A percentile compares a stretch with the other conserved stretches of the same genome.
Evolutionary conservation across 1,284 basidiomycete species (phyloP).

Genomic region (Kalmanozyma brasiliensis): DNA sequence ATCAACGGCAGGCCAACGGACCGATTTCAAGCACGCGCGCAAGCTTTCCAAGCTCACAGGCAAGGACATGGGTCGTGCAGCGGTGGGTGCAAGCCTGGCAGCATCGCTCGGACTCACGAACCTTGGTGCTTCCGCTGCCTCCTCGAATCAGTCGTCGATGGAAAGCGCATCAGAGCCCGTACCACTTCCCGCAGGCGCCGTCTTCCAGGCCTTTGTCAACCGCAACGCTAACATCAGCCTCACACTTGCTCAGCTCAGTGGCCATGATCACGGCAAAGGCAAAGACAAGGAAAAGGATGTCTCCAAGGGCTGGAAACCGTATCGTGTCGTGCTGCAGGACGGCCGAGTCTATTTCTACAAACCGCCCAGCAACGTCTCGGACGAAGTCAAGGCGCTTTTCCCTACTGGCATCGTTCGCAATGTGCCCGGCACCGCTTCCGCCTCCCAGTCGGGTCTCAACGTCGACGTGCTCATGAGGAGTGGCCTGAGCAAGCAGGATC

Average conservation of each 20-base stretch:
- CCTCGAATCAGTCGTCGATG: constrained; percentile 8
- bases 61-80: constrained; percentile 32
- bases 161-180: constrained; percentile 21
- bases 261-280: constrained; percentile 36
- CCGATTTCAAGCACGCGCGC: constrained; percentile 34
- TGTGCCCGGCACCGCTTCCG: constrained; percentile 16
- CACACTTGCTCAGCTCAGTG: constrained; percentile 50
- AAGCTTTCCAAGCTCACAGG: constrained; percentile 49
- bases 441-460: constrained; percentile 28
- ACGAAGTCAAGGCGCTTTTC: constrained; percentile 63
- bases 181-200: constrained; percentile 47
- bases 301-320: constrained; percentile 66
- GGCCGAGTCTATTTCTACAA: constrained; percentile 65
- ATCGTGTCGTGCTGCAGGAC: constrained; percentile 59
- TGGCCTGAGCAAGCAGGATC: constrained; percentile 56
- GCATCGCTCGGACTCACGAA: constrained; percentile 35
- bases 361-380: constrained; percentile 54
- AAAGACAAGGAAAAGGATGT: constrained; percentile 60
- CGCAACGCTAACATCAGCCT: constrained; percentile 61
- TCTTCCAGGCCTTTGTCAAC: constrained; percentile 56
- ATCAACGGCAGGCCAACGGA: constrained; percentile 7
- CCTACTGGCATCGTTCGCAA: constrained; percentile 37
- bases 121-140: constrained; percentile 10
- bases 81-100: constrained; percentile 26
- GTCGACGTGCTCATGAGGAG: constrained; percentile 40